Base-by-base conservation (phyloP, 768 basidiomycete genomes). In the Termitomyces sp. region DNA sequence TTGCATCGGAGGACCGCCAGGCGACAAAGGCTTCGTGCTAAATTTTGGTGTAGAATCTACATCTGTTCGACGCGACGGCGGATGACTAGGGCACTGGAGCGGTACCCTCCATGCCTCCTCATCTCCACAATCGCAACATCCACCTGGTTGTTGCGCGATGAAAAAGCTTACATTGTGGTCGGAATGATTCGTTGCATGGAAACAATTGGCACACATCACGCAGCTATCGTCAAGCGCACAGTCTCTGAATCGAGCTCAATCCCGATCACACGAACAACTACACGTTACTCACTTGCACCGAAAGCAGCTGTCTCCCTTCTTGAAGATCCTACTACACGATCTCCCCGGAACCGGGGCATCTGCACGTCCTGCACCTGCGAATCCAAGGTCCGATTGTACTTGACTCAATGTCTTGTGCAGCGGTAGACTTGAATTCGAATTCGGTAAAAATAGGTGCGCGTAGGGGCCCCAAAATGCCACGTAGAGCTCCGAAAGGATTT, bases 81-180 rank as follows among this genome's bases (percentile, higher is more conserved):
- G 92, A 68, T 96, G 93, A 68, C 84, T 84, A 0, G 88, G 86
- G 71, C 94, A 96, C 12, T 78, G 72, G 15, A 91, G 81, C 5
- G 83, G 77, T 5, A 70, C 68, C 38, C 86, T 82, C 94, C 95
- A 98, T 1, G 93, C 92, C 68, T 96, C 91, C 29, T 83, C 79
- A 68, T 98, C 96, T 15, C 94, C 94, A 67, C 96, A 98, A 73
- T 98, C 95, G 70, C 97, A 99, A 66, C 92, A 95, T 5, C 94
- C 92, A 7, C 94, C 91, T 0, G 91, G 88, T 66, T 97, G 94
- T 60, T 92, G 92, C 8, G 91, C 88, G 66, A 96, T 90, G 73
- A 92, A 94, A 77, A 98, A 96, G 61, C 90, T 89, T 67, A 98
- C 87, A 65, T 94, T 96, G 76, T 98, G 96, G 49, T 86, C 87